A percentile compares a stretch with the other conserved stretches of the same genome.
phyloP scores from a whole-genome alignment of 73 alveolate species.

The Urostyla sp. region DNA sequence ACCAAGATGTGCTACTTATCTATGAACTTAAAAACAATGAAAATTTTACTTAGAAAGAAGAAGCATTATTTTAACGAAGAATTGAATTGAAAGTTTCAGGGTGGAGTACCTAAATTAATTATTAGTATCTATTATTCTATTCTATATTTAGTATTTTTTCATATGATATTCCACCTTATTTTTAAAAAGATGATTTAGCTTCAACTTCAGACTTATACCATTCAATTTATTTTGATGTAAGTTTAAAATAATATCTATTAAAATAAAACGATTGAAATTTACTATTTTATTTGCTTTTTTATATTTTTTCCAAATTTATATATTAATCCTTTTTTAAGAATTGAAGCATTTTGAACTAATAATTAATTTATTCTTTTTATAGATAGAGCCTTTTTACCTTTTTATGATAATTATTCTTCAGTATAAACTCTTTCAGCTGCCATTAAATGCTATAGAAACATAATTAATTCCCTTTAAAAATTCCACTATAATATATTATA shows the following conservation, averaged over 20 bases:
- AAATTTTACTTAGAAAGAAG: conserved; percentile 25
- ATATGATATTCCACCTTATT: background rate
- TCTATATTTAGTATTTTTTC: conserved; percentile 3
- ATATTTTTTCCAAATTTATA: background rate
- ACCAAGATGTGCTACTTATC: conserved; percentile 6
- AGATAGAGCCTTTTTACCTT: conserved; percentile 57
- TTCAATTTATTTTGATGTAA: background rate
- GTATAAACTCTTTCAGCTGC: conserved; percentile 49
- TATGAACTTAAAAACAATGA: background rate
- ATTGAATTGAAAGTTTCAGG: background rate
- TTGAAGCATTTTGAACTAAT: background rate
- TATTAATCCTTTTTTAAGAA: conserved; percentile 9
- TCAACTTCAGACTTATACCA: conserved; percentile 16
- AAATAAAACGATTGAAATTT: background rate
- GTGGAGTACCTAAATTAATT: background rate
- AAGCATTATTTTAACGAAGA: background rate
- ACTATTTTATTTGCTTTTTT: background rate
- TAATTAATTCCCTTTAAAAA: conserved; percentile 36
- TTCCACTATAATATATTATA: conserved; percentile 15
- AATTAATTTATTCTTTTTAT: conserved; percentile 46
- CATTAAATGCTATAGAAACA: conserved; percentile 44
- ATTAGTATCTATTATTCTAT: background rate
- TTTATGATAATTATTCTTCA: conserved; percentile 44
- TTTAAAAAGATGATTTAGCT: background rate
- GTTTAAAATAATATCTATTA: background rate